Evolutionary conservation across 306 rosid genomes (phyloP).

Genomic region (Cicer bijugum): DNA sequence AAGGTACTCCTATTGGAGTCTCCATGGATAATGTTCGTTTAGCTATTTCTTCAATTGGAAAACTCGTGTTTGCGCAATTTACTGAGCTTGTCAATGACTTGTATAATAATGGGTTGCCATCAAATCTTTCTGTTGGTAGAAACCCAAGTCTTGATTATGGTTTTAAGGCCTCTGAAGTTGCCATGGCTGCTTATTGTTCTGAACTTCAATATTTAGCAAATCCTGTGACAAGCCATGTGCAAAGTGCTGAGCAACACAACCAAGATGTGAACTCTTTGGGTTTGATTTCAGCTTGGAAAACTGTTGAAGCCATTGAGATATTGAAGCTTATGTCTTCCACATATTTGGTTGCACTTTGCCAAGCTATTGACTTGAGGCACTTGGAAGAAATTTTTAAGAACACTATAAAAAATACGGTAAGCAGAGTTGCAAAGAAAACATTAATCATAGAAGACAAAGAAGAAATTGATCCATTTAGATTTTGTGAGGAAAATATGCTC

Average conservation of each 20-base stretch:
- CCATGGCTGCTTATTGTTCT: slow-evolving; percentile 59
- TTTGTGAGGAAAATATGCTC: slow-evolving; percentile 45
- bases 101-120: slow-evolving; percentile 55
- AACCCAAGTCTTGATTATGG: slow-evolving; percentile 59
- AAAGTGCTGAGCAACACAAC: slow-evolving; percentile 59
- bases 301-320: slow-evolving; percentile 52
- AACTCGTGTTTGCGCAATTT: slow-evolving; percentile 57
- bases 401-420: slow-evolving; percentile 42
- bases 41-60: slow-evolving; percentile 59
- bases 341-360: slow-evolving; percentile 58
- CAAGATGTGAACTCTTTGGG: slow-evolving; percentile 62
- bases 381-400: slow-evolving; percentile 50
- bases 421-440: slow-evolving; percentile 44
- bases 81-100: slow-evolving; percentile 54
- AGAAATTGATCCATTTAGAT: slow-evolving; percentile 40
- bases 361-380: slow-evolving; percentile 63
- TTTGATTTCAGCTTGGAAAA: slow-evolving; percentile 56
- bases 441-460: slow-evolving; percentile 27
- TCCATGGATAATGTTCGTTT: slow-evolving; percentile 57
- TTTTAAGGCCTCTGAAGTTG: slow-evolving; percentile 57
- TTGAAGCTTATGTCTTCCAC: slow-evolving; percentile 58
- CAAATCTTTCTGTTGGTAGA: slow-evolving; percentile 54
- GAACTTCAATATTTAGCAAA: slow-evolving; percentile 55
- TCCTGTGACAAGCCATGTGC: slow-evolving; percentile 53
- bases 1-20: slow-evolving; percentile 63